Conservation (phyloP, 371 early-diverging fungal species). For the Circinella minor region DNA sequence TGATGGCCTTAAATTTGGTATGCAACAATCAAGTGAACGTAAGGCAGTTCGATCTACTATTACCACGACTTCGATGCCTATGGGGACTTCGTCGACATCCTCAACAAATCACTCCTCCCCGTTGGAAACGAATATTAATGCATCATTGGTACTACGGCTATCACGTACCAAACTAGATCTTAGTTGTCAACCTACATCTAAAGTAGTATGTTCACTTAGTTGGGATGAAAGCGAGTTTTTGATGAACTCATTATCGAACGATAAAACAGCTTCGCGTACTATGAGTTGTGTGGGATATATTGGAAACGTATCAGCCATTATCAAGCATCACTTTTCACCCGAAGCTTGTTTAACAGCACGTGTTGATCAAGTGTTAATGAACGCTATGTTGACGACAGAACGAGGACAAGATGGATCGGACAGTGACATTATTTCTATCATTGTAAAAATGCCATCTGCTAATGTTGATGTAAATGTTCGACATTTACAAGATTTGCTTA, state of each 20-base stretch:
- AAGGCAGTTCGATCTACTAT: constrained; percentile 31
- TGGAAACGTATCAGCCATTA: constrained; percentile 59
- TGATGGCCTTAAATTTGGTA: constrained; percentile 68
- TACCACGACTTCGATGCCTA: background rate
- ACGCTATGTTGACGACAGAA: constrained; percentile 60
- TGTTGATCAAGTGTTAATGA: constrained; percentile 64
- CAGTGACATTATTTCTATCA: constrained; percentile 60
- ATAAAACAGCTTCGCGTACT: constrained; percentile 44
- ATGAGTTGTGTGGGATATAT: constrained; percentile 68
- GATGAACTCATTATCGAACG: constrained; percentile 53
- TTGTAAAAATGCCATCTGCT: constrained; percentile 65
- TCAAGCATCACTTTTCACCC: constrained; percentile 84
- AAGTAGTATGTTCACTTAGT: constrained; percentile 74
- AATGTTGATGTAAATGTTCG: constrained; percentile 70
- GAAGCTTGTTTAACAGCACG: constrained; percentile 75
- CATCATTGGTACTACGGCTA: constrained; percentile 58
- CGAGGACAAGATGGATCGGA: constrained; percentile 26
- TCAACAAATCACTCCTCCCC: constrained; percentile 1
- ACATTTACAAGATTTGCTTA: constrained; percentile 78
- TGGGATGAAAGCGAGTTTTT: constrained; percentile 78
- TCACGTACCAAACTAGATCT: constrained; percentile 74
- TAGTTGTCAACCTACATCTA: constrained; percentile 79
- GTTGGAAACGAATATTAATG: constrained; percentile 34
- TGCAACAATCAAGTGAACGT: constrained; percentile 56
- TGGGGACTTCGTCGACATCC: background rate